Percentiles rank a stretch among this genome's conserved stretches.
Conservation (phyloP, 345 rosid species). For the Cardamine chenopodiifolia region DNA sequence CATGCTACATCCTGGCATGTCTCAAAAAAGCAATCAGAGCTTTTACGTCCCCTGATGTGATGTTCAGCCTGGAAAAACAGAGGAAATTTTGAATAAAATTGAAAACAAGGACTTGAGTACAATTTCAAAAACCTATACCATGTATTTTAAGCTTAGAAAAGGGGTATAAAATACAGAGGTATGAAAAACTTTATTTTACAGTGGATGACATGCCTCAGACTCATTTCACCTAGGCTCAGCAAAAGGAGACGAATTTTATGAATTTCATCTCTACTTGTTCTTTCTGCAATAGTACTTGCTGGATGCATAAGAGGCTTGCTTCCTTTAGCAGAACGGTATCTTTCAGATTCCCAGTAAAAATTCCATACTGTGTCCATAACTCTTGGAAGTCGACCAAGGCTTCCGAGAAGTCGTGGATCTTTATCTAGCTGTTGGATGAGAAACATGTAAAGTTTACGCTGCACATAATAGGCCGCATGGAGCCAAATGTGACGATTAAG, state of each 20-base stretch:
- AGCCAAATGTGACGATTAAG: conserved; percentile 90
- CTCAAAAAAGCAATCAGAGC: conserved; percentile 83
- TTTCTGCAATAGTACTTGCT: conserved; percentile 62
- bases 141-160: conserved; percentile 16
- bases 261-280: conserved; percentile 81
- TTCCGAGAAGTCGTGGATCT: conserved; percentile 75
- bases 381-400: conserved; percentile 77
- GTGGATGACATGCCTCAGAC: conserved; percentile 74
- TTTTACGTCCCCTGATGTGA: conserved; percentile 67
- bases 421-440: conserved; percentile 82
- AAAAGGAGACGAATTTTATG: conserved; percentile 92
- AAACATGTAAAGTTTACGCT: conserved; percentile 94
- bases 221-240: conserved; percentile 96
- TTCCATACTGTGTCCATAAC: conserved; percentile 76
- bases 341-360: conserved; percentile 81
- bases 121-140: conserved; percentile 20
- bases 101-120: conserved; percentile 15
- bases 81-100: conserved; percentile 24
- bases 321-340: conserved; percentile 65
- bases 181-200: conserved; percentile 22
- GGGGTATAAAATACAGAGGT: conserved; percentile 14
- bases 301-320: conserved; percentile 83
- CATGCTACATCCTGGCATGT: conserved; percentile 88
- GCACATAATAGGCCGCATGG: conserved; percentile 80
- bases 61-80: conserved; percentile 66